Evolutionary conservation across 2,329 filamentous ascomycete genomes (phyloP), one percentile per base, ranked within the genome.

Genomic region (Onygenales sp.): DNA sequence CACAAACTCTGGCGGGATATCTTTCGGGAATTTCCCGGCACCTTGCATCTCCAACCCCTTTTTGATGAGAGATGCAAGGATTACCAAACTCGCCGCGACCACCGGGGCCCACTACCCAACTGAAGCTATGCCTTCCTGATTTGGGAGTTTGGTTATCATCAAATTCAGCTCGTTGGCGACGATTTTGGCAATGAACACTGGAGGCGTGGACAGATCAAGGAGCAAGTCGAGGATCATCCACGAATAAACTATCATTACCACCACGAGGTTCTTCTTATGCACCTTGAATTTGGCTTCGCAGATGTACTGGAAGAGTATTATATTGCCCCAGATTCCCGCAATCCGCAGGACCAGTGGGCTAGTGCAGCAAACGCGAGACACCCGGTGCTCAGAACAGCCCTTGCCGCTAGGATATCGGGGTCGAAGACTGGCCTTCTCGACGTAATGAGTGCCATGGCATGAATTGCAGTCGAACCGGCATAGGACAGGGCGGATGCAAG

Each of bases 401-500:
- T 61, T 6, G 61, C 60, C 14, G 54, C 61, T 39, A 61, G 52
- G n/a, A 61, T 64, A 52, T 62, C 60, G 17, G 61, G 49, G 45
- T 63, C 63, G 45, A 57, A 63, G 14, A 59, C 58, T 7, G 54
- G 56, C 2, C 41, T 44, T 21, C 59, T 57, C n/a, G 56, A 61
- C 11, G 47, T 61, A 3, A 59, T 53, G 5, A 64, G 57, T 9
- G 60, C 55, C 53, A 64, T 59, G 52, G 61, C 58, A 42, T 66
- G 63, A 5, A 66, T 60, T 11, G 63, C 56, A n/a, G 62, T 53
- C 4, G 60, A 57, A 3, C 61, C 63, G 2, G 63, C 59, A 42
- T 64, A 66, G 10, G 60, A 60, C 41, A 66, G 52, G 1, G 63
- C 63, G 45, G 61, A 63, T 11, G 61, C 62, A 39, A 65, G 58